Base-by-base conservation (phyloP, 2,329 filamentous ascomycete species). In the Botrytis pseudocinerea region DNA sequence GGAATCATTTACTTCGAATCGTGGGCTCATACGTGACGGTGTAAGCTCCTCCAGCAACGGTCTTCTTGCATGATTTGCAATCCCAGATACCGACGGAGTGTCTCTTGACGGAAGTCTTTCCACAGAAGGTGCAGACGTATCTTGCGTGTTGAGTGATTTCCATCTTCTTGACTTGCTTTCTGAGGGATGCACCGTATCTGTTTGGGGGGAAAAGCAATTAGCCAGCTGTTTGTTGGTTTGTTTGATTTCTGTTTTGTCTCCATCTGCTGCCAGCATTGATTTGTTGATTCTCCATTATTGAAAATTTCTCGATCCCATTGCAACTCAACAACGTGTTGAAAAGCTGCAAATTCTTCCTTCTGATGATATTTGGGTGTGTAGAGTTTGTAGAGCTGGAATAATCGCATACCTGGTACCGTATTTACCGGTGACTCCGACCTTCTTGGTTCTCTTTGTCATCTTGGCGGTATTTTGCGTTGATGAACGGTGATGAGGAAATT, bases 111-210 rank as follows among this genome's bases (percentile, higher is more conserved):
- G 92, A 93, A 84, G 91, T 92, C 92, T 98, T 98, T 84, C 95
- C 95, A 90, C 94, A 97, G 93, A 98, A 99, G 79, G 95, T 95
- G 91, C 95, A 98, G 84, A 91, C 91, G 85, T 98, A 98, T 85
- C 92, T 92, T 88, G 94, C 94, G 90, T 99, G 96, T 87, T 98
- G 96, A 82, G 93, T 93, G 85, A 98, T 93, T 92, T 98, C 96
- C 92, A 98, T 97, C 93, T 98, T 98, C 94, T 98, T 98, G 84
- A 96, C 92, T 85, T 94, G 95, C 91, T 98, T 98, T 88, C 95
- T 94, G 87, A 98, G 94, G 83, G 96, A 98, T 85, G 96, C 95
- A 95, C 95, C 96, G 87, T 97, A 97, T 90, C 94, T 95, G 81
- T 79, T 70, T 38, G 18, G 74, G 75, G 72, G 73, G 59, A 63